Percentiles rank a stretch among this genome's conserved stretches.
phyloP scores from a whole-genome alignment of 306 rosid genomes.

The Styphnolobium japonicum region DNA sequence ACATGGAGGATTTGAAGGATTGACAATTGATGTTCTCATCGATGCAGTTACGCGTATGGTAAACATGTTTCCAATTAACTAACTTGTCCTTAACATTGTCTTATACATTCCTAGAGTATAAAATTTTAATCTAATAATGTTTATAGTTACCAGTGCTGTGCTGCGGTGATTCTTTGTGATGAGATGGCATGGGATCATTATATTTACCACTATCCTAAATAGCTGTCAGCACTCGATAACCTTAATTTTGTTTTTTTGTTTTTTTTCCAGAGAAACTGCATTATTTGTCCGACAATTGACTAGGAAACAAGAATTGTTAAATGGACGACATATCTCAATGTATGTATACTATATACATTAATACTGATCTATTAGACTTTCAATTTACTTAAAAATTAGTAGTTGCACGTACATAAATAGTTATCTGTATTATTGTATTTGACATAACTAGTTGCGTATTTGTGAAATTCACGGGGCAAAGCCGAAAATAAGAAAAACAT shows the following conservation, averaged over 20 bases:
- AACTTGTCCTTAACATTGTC: neutral
- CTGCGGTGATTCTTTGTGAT: too few species aligned
- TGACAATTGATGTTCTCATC: conserved; percentile 54
- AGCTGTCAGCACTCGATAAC: too few species aligned
- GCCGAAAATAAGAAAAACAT: neutral
- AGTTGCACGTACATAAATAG: neutral
- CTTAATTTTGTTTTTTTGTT: neutral
- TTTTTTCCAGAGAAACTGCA: neutral
- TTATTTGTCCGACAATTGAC: neutral
- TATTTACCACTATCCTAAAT: too few species aligned
- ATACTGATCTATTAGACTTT: neutral
- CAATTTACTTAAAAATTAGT: neutral
- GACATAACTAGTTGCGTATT: too few species aligned
- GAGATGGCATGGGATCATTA: too few species aligned
- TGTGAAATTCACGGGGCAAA: too few species aligned
- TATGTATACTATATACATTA: neutral
- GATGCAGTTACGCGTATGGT: conserved; percentile 40
- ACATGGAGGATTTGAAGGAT: conserved; percentile 53
- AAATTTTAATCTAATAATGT: too few species aligned
- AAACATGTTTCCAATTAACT: conserved; percentile 16
- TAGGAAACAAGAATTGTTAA: neutral
- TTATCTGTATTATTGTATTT: too few species aligned
- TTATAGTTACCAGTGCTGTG: too few species aligned
- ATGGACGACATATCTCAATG: neutral
- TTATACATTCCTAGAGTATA: neutral